Conservation (phyloP, 2,329 filamentous ascomycete genomes). For the Tolypocladium guangdongense region DNA sequence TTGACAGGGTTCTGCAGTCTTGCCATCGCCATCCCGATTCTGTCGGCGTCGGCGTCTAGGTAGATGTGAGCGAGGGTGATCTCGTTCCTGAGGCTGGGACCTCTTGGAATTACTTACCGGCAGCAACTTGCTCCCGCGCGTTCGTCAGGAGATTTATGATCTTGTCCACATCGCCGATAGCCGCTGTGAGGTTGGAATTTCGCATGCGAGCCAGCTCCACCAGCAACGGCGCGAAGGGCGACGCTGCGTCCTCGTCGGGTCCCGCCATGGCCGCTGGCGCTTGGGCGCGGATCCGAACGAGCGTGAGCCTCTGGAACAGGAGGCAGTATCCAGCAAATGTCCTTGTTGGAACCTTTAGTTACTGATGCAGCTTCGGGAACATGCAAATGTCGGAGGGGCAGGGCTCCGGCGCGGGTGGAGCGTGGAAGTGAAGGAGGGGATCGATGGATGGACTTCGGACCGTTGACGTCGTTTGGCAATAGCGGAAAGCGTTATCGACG, state of each 20-base stretch:
- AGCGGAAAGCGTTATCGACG: too few species aligned
- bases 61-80: background rate
- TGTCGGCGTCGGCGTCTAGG: conserved; percentile 32
- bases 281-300: background rate
- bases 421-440: background rate
- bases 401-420: background rate
- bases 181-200: conserved; percentile 55
- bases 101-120: conserved; percentile 36
- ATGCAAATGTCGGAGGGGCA: background rate
- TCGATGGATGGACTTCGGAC: background rate
- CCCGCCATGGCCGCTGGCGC: conserved; percentile 17
- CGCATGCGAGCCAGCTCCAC: conserved; percentile 65
- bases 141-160: conserved; percentile 67
- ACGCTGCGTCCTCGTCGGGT: conserved; percentile 23
- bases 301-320: background rate
- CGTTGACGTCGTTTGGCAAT: background rate
- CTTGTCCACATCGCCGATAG: conserved; percentile 69
- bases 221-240: conserved; percentile 46
- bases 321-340: background rate
- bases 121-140: conserved; percentile 63
- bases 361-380: background rate
- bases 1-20: conserved; percentile 82
- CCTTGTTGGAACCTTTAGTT: too few species aligned
- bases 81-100: too few species aligned
- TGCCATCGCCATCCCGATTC: conserved; percentile 63